phyloP scores from a whole-genome alignment of 345 rosid genomes.

The Eucalyptus marginata region DNA sequence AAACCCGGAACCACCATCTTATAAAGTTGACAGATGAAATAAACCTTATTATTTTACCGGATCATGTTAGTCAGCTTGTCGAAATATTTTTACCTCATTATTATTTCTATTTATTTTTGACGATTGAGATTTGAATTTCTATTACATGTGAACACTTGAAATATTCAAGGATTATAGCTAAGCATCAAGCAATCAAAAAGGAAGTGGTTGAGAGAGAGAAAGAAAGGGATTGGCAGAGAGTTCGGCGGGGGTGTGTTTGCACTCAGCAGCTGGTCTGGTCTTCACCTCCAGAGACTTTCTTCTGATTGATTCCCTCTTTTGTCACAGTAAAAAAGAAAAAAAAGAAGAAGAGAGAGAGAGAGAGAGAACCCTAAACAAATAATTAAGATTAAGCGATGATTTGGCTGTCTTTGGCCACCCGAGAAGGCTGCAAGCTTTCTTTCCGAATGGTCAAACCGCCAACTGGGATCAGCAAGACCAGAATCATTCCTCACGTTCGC shows the following conservation, averaged over 20 bases:
- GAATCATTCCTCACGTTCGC: conserved; percentile 34
- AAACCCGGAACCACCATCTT: not conserved
- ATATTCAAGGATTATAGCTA: not conserved
- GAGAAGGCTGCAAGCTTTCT: not conserved
- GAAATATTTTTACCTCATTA: not conserved
- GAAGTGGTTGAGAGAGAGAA: not conserved
- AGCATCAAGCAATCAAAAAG: not conserved
- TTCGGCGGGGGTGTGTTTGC: conserved; percentile 10
- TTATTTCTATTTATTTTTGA: not conserved
- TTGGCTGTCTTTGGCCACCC: not conserved
- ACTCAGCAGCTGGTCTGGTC: not conserved
- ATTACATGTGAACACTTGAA: not conserved
- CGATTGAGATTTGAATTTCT: not conserved
- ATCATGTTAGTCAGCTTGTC: not conserved
- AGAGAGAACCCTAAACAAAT: not conserved
- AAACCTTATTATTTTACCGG: not conserved
- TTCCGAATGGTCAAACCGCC: conserved; percentile 3
- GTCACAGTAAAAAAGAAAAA: not conserved
- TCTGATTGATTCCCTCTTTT: not conserved
- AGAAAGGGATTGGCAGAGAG: conserved; percentile 1
- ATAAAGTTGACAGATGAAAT: not conserved
- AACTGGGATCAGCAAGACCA: not conserved
- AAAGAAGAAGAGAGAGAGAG: not conserved
- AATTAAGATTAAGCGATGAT: not conserved
- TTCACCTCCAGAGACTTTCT: not conserved